Percentiles rank a stretch among this genome's conserved stretches.
Evolutionary conservation across 2,329 filamentous ascomycete genomes (phyloP).

Genomic region (Fonsecaea multimorphosa): DNA sequence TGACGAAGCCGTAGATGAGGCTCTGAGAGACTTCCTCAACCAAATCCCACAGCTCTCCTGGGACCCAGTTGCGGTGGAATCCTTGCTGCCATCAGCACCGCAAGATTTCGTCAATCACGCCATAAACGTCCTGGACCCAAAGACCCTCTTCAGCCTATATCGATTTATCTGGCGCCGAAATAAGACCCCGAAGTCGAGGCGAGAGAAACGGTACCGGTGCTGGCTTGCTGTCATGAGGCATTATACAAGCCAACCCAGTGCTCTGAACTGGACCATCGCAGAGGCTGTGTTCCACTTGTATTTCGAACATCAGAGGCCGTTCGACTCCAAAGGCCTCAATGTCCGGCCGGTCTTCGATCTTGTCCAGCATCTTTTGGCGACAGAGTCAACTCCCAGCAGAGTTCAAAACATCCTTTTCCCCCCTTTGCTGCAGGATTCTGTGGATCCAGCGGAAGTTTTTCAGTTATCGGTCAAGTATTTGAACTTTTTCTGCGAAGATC

Average conservation of each 20-base stretch:
- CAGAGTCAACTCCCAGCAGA: conserved; percentile 15
- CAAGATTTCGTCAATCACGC: conserved; percentile 16
- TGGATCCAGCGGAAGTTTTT: not conserved
- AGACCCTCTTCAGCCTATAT: conserved; percentile 2
- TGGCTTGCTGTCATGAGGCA: conserved; percentile 23
- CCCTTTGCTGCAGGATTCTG: not conserved
- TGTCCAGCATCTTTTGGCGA: conserved; percentile 24
- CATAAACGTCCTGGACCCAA: not conserved
- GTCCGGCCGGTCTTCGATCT: conserved; percentile 28
- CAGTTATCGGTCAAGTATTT: conserved; percentile 22
- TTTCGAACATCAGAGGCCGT: not conserved
- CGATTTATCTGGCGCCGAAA: conserved; percentile 13
- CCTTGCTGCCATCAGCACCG: not conserved
- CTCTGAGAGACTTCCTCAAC: conserved; percentile 3
- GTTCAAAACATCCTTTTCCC: conserved; percentile 30
- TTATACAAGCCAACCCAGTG: not conserved
- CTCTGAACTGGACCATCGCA: conserved; percentile 17
- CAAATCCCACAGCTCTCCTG: not conserved
- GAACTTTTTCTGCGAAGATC: conserved; percentile 46
- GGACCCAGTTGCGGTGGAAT: not conserved
- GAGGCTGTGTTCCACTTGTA: conserved; percentile 25
- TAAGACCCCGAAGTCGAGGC: conserved; percentile 5
- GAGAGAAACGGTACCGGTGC: conserved; percentile 5
- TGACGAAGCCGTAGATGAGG: conserved; percentile 13
- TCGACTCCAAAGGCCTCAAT: not conserved